These are phyloP conservation scores for Sicyos edulis DNA, from an alignment of 306 rosid species.

Conservation along the genomic window DNA sequence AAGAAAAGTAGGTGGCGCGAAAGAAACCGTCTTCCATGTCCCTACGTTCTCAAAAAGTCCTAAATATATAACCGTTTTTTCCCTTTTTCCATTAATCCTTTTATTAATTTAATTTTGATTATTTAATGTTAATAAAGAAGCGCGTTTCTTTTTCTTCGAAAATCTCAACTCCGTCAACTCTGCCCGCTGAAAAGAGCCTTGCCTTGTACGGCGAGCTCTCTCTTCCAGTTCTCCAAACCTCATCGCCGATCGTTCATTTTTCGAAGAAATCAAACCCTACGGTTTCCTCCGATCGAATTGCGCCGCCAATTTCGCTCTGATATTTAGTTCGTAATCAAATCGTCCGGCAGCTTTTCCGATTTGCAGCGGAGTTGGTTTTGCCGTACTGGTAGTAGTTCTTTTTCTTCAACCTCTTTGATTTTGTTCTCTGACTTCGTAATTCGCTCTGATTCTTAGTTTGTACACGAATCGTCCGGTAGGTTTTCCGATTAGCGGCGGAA, in stretches of 20 bases:
- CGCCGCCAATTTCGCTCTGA: not conserved
- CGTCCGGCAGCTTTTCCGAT: not conserved
- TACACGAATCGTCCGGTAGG: not conserved
- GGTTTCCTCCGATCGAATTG: not conserved
- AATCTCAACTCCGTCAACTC: not conserved
- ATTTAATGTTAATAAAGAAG: not conserved
- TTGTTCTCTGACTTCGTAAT: not conserved
- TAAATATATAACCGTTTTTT: conserved; percentile 16
- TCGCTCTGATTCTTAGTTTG: not conserved
- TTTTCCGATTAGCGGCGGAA: not conserved
- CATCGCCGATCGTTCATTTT: not conserved
- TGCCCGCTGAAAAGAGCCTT: not conserved
- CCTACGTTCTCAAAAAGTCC: conserved; percentile 7
- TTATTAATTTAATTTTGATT: conserved; percentile 11
- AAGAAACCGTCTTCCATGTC: conserved; percentile 18
- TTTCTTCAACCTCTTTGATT: not conserved
- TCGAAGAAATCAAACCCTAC: not conserved
- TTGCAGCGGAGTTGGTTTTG: not conserved
- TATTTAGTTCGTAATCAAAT: not conserved
- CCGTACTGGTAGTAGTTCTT: conserved; percentile 2
- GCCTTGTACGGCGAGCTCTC: not conserved
- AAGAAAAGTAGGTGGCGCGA: conserved; percentile 23
- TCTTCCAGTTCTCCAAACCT: not conserved
- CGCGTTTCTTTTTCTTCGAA: conserved; percentile 14
- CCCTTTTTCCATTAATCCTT: not conserved